Evolutionary conservation across 2,329 filamentous ascomycete species (phyloP).

Genomic region (Thelonectria blattea): DNA sequence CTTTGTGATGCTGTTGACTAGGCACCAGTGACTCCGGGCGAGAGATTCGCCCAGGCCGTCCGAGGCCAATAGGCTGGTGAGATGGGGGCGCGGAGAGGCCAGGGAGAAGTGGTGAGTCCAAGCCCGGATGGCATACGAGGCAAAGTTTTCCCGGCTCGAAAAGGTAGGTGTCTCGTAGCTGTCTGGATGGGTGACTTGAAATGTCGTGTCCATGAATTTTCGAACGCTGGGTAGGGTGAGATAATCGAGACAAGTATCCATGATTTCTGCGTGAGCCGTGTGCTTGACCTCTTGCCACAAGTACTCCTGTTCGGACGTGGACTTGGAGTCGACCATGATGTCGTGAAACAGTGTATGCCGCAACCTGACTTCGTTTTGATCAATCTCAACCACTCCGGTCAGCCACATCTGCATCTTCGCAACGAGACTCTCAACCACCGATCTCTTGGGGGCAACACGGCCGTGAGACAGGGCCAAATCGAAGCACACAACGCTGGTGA

Average conservation of each 20-base stretch:
- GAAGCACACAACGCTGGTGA: not conserved
- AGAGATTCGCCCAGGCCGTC: not conserved
- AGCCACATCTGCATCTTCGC: not conserved
- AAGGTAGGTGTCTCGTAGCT: not conserved
- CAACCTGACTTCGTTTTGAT: not conserved
- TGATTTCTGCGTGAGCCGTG: not conserved
- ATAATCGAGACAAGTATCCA: not conserved
- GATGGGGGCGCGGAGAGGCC: not conserved
- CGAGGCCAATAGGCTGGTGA: not conserved
- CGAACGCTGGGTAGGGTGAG: not conserved
- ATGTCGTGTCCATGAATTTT: not conserved
- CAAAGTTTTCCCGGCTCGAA: constrained; percentile 3
- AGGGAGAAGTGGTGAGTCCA: constrained; percentile 15
- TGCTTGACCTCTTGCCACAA: not conserved
- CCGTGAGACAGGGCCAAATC: not conserved
- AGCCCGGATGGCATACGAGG: constrained; percentile 11
- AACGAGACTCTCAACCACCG: not conserved
- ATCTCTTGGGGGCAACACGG: not conserved
- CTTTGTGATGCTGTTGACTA: not conserved
- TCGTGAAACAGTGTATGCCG: not conserved
- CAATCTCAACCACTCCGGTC: not conserved
- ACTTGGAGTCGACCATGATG: not conserved
- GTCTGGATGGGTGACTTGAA: not conserved
- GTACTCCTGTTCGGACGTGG: not conserved
- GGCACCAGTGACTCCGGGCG: not conserved